A percentile compares a stretch with the other conserved stretches of the same genome.
These are phyloP conservation scores for Suillus subalutaceus DNA, from an alignment of 768 basidiomycete species.

Conservation along the genomic window DNA sequence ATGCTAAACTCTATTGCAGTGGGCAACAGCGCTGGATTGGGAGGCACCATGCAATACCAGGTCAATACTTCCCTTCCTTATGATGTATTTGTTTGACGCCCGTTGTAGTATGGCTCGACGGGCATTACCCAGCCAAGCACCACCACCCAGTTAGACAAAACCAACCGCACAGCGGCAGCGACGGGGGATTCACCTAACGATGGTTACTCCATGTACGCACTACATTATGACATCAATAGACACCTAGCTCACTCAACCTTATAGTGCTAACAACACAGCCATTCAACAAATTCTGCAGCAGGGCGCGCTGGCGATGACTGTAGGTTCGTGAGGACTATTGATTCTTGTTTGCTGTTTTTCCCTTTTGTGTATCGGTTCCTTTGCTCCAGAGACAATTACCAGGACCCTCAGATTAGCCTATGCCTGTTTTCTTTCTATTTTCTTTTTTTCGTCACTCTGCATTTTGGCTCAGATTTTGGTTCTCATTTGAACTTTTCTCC, in stretches of 20 bases:
- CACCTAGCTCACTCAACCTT: not conserved
- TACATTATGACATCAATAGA: not conserved
- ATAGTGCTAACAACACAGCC: not conserved
- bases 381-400: not conserved
- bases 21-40: conserved; percentile 41
- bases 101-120: conserved; percentile 50
- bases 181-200: conserved; percentile 63
- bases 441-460: too few relatives aligned
- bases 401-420: too few relatives aligned
- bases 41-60: conserved; percentile 32
- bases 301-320: not conserved
- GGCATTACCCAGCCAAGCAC: conserved; percentile 52
- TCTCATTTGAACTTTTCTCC: too few relatives aligned
- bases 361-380: not conserved
- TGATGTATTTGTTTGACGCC: not conserved
- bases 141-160: conserved; percentile 39
- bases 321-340: not conserved
- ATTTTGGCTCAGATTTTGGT: too few relatives aligned
- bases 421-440: too few relatives aligned
- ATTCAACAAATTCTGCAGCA: not conserved
- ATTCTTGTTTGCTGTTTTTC: not conserved
- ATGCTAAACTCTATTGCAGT: conserved; percentile 28
- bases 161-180: conserved; percentile 27
- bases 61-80: not conserved
- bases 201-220: conserved; percentile 51